A percentile compares a stretch with the other conserved stretches of the same genome.
Conservation (phyloP, 345 rosid species). For the Salix suchowensis region DNA sequence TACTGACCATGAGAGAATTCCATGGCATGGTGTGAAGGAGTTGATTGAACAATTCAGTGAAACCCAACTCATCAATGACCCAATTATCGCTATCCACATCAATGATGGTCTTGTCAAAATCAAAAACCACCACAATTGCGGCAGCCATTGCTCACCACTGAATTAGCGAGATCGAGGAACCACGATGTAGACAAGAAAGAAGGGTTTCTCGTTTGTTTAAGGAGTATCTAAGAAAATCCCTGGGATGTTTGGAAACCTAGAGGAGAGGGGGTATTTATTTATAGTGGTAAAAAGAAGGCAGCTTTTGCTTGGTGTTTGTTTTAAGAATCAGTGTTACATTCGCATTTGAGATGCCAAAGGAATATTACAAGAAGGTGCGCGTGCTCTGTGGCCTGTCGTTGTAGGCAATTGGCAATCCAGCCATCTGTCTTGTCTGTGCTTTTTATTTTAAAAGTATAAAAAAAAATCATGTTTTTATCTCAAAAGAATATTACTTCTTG, state of each 20-base stretch:
- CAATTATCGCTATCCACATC: constrained; percentile 89
- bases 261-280: constrained; percentile 25
- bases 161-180: no score
- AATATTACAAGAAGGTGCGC: constrained; percentile 38
- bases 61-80: constrained; percentile 73
- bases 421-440: no score
- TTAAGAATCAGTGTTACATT: neutral
- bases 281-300: constrained; percentile 14
- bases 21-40: constrained; percentile 92
- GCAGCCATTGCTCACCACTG: constrained; percentile 24
- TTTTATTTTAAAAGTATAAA: no score
- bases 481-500: no score
- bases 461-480: no score
- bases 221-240: neutral
- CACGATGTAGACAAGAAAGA: neutral
- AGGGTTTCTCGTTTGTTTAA: no score
- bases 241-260: neutral
- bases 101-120: constrained; percentile 80
- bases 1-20: constrained; percentile 74
- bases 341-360: constrained; percentile 32
- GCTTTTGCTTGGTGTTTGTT: no score
- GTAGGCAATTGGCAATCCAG: no score
- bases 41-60: constrained; percentile 62
- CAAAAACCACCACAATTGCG: constrained; percentile 56
- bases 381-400: neutral